Percentiles rank a stretch among this genome's conserved stretches.
phyloP scores from a whole-genome alignment of 495 filamentous ascomycete species.

The Aspergillus ostianus region DNA sequence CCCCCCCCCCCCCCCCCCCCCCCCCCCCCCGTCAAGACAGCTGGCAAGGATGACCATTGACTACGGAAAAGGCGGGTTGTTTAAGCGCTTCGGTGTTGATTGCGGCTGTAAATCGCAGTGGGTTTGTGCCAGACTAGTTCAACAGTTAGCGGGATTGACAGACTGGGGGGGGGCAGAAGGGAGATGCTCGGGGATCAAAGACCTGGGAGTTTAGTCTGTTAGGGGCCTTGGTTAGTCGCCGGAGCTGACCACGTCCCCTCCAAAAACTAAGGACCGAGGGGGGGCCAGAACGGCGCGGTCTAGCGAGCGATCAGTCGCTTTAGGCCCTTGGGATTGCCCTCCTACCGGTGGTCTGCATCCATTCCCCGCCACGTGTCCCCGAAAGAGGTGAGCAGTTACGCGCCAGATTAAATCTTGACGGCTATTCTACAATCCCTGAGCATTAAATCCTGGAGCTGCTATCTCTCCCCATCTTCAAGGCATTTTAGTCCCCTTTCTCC shows the following conservation, averaged over 20 bases:
- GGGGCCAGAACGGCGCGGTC: neutral
- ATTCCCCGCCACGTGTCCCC: constrained; percentile 22
- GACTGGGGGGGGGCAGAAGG: constrained; percentile 3
- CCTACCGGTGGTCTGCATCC: constrained; percentile 18
- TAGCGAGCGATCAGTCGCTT: constrained; percentile 1
- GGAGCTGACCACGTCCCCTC: constrained; percentile 10
- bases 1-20: neutral
- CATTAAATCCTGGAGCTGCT: neutral
- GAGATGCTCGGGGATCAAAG: neutral
- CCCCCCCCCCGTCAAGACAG: neutral
- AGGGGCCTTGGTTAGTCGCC: constrained; percentile 1
- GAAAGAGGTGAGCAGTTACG: constrained; percentile 13
- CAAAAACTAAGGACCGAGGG: neutral
- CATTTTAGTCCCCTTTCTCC: neutral
- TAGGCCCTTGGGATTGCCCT: neutral
- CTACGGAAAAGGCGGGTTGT: constrained; percentile 7
- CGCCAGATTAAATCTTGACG: constrained; percentile 15
- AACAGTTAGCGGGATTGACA: constrained; percentile 9
- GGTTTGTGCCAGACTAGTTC: constrained; percentile 14
- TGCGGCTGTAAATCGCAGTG: constrained; percentile 25
- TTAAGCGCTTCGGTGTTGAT: constrained; percentile 17
- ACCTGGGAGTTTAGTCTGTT: neutral
- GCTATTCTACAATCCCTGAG: neutral
- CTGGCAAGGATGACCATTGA: constrained; percentile 2
- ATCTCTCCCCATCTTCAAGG: neutral